phyloP scores from a whole-genome alignment of 2,329 filamentous ascomycete genomes.

The Fusarium decemcellulare region DNA sequence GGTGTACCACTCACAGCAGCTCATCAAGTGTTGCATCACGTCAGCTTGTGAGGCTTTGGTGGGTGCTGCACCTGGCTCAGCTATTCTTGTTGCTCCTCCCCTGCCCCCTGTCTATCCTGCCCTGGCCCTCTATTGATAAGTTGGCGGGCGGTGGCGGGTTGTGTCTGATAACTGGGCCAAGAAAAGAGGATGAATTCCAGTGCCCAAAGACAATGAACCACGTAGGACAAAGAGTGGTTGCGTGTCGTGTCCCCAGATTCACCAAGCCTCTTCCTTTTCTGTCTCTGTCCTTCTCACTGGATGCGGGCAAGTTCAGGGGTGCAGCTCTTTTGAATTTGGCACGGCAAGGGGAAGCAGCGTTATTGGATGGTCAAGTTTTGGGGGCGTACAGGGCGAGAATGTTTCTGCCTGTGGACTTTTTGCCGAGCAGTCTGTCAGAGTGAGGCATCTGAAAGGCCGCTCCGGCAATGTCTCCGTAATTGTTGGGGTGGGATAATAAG shows the following conservation, averaged over 20 bases:
- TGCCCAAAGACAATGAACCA: conserved; percentile 25
- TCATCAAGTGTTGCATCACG: conserved; percentile 28
- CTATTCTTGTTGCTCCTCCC: background rate
- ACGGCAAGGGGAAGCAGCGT: conserved; percentile 24
- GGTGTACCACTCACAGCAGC: conserved; percentile 27
- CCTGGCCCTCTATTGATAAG: background rate
- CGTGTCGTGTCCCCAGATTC: conserved; percentile 20
- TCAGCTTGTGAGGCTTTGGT: conserved; percentile 31
- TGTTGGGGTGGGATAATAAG: conserved; percentile 28
- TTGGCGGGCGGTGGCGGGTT: conserved; percentile 13
- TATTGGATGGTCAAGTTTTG: conserved; percentile 24
- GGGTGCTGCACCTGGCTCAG: conserved; percentile 1
- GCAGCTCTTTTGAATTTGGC: conserved; percentile 27
- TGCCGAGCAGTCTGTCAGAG: background rate
- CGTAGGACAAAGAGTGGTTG: conserved; percentile 30
- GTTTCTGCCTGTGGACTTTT: conserved; percentile 8
- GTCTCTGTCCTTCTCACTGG: background rate
- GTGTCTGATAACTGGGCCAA: conserved; percentile 13
- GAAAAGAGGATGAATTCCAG: background rate
- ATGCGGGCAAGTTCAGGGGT: conserved; percentile 28
- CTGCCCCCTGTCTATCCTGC: conserved; percentile 8
- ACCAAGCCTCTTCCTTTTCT: conserved; percentile 31
- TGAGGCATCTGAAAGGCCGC: conserved; percentile 6
- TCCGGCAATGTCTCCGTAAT: conserved; percentile 20
- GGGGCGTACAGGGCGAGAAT: conserved; percentile 8